Conservation (phyloP, 2,329 filamentous ascomycete genomes). For the Chaetomium sp. region DNA sequence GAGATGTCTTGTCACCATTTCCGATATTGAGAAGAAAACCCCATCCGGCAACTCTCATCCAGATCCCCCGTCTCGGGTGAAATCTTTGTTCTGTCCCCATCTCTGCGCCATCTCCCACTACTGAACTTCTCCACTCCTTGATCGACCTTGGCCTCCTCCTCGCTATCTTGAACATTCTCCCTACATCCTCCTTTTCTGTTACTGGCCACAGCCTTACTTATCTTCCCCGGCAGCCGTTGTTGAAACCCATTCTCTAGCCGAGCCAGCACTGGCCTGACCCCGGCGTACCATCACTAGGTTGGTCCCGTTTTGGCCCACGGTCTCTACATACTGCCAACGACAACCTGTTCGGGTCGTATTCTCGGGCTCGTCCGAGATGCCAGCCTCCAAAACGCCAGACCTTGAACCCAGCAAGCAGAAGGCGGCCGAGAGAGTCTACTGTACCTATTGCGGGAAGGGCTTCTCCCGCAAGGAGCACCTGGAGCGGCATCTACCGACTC, state of each 20-base stretch:
- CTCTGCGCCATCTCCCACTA: not conserved
- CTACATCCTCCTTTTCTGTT: not conserved
- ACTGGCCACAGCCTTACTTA: not conserved
- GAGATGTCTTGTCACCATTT: constrained; percentile 26
- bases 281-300: not conserved
- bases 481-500: constrained; percentile 57
- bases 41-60: constrained; percentile 17
- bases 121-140: not conserved
- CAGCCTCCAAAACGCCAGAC: not conserved
- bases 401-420: not conserved
- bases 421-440: constrained; percentile 43
- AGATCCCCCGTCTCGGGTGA: constrained; percentile 24
- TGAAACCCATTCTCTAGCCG: not conserved
- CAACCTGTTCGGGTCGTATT: not conserved
- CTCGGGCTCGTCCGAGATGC: not conserved
- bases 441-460: constrained; percentile 56
- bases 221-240: not conserved
- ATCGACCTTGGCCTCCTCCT: not conserved
- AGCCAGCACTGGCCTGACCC: not conserved
- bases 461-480: constrained; percentile 60
- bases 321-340: not conserved
- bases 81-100: constrained; percentile 24
- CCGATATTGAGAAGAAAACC: constrained; percentile 35
- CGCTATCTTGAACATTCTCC: not conserved
- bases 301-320: not conserved